phyloP scores from a whole-genome alignment of 148 eudicot genomes.

The Diospyros lotus region DNA sequence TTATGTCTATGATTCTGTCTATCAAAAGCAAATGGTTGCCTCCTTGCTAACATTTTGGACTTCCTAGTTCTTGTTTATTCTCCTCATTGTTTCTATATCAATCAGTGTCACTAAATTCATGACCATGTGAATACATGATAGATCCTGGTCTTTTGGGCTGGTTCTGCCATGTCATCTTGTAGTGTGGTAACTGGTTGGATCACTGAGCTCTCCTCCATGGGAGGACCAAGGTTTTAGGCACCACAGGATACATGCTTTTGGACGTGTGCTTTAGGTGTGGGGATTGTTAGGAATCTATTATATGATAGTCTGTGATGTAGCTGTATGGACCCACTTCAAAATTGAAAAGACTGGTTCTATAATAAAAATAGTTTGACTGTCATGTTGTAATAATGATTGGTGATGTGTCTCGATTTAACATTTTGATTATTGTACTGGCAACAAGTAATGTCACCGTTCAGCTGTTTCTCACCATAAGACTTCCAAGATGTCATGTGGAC shows the following conservation, averaged over 20 bases:
- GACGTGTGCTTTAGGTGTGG: not conserved
- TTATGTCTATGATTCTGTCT: too few species aligned
- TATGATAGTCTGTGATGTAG: too few species aligned
- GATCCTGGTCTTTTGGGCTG: too few species aligned
- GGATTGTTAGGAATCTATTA: not conserved
- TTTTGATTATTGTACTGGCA: not conserved
- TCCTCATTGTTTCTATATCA: too few species aligned
- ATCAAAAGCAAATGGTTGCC: too few species aligned
- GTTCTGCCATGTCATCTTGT: too few species aligned
- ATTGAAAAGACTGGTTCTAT: not conserved
- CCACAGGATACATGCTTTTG: not conserved
- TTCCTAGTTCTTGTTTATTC: too few species aligned
- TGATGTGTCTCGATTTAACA: not conserved
- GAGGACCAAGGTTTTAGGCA: not conserved
- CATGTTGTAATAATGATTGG: not conserved
- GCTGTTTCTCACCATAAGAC: not conserved
- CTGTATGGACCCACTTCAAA: not conserved
- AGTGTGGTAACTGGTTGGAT: too few species aligned
- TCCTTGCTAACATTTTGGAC: too few species aligned
- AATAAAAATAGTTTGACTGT: not conserved
- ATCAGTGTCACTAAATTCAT: too few species aligned
- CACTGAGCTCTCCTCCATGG: too few species aligned
- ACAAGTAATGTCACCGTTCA: not conserved
- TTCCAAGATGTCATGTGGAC: not conserved
- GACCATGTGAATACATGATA: too few species aligned